Conservation (phyloP, 1,284 basidiomycete species). For the Takashimella koratensis region DNA sequence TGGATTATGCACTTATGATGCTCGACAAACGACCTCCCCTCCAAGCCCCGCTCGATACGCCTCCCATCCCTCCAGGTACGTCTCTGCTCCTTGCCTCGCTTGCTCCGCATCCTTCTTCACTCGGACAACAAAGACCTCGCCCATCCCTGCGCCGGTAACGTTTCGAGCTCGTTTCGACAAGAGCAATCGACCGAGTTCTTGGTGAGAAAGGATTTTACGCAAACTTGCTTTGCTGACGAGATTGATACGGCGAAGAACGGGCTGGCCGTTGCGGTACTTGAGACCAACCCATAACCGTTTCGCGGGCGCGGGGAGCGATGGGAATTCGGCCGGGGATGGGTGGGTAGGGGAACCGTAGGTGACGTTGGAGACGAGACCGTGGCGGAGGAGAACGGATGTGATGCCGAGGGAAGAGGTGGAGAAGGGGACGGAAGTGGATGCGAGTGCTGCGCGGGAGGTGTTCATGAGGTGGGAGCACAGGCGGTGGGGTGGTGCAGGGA, state of each 20-base stretch:
- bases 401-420: constrained; percentile 40
- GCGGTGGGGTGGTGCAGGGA: constrained; percentile 39
- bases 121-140: constrained; percentile 45
- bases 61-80: constrained; percentile 49
- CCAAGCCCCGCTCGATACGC: constrained; percentile 47
- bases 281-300: constrained; percentile 43
- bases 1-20: too few species aligned
- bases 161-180: constrained; percentile 43
- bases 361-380: constrained; percentile 46
- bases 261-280: constrained; percentile 46
- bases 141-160: constrained; percentile 43
- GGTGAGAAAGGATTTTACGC: constrained; percentile 30
- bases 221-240: constrained; percentile 42
- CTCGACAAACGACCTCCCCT: constrained; percentile 47
- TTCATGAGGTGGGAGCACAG: constrained; percentile 46
- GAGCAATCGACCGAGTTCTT: constrained; percentile 45
- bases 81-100: constrained; percentile 24
- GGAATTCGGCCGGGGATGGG: constrained; percentile 38
- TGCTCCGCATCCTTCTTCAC: constrained; percentile 18
- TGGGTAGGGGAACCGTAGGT: constrained; percentile 39
- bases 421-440: constrained; percentile 44
- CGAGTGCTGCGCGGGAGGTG: constrained; percentile 41
- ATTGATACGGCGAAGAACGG: constrained; percentile 40
- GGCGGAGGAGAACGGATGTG: constrained; percentile 44
- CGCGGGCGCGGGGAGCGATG: constrained; percentile 26